Conservation (phyloP, 2,329 filamentous ascomycete genomes). For the Sphaerostilbella broomeana region DNA sequence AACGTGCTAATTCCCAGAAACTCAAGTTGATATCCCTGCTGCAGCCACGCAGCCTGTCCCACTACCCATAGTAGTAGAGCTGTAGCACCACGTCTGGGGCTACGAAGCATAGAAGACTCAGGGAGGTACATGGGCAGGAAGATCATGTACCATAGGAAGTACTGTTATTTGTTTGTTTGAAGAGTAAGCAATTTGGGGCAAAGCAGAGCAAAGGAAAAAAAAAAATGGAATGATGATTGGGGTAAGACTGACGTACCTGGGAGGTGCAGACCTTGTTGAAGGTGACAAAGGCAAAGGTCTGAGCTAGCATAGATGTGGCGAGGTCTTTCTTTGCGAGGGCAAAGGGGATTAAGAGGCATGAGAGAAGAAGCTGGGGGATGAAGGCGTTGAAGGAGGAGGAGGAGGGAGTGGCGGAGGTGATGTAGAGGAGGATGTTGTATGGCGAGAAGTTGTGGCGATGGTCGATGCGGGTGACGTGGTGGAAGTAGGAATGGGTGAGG, state of each 20-base stretch:
- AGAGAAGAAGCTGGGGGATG: conserved; percentile 76
- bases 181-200: conserved; percentile 12
- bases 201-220: no score
- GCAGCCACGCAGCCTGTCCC: conserved; percentile 69
- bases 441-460: conserved; percentile 98
- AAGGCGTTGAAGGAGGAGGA: conserved; percentile 56
- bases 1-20: conserved; percentile 80
- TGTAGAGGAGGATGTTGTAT: conserved; percentile 87
- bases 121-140: conserved; percentile 90
- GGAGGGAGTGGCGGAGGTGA: conserved; percentile 60
- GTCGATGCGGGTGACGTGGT: conserved; percentile 88
- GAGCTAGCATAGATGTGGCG: conserved; percentile 78
- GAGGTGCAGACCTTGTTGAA: conserved; percentile 99
- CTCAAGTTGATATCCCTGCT: conserved; percentile 68
- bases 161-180: conserved; percentile 46
- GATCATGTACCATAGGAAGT: conserved; percentile 97
- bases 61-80: conserved; percentile 68
- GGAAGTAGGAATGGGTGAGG: conserved; percentile 81
- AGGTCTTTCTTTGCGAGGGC: conserved; percentile 75
- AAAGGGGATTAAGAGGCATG: conserved; percentile 68
- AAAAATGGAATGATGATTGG: no score
- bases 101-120: conserved; percentile 61
- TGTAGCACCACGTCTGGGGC: conserved; percentile 52
- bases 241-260: conserved; percentile 54
- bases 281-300: conserved; percentile 94